Percentiles rank a stretch among this genome's conserved stretches.
phyloP scores from a whole-genome alignment of 129 eudicot genomes.

The Tanacetum coccineum region DNA sequence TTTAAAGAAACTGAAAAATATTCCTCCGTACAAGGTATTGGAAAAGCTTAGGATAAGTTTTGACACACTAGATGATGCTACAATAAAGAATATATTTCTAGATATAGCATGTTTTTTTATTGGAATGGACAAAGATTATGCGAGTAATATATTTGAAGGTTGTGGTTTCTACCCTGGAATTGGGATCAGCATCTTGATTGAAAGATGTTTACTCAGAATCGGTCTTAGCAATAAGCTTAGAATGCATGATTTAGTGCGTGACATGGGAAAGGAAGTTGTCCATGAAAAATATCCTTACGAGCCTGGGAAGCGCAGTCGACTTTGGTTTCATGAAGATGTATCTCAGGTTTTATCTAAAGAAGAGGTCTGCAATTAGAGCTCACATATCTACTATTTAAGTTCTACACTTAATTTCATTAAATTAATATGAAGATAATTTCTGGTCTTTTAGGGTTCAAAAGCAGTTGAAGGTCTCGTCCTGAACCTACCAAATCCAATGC shows the following conservation, averaged over 20 bases:
- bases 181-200: slow-evolving; percentile 22
- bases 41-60: slow-evolving; percentile 24
- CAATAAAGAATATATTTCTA: slow-evolving; percentile 24
- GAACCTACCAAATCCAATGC: slow-evolving; percentile 17
- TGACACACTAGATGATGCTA: slow-evolving; percentile 19
- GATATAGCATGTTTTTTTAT: slow-evolving; percentile 35
- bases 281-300: slow-evolving; percentile 13
- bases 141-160: slow-evolving; percentile 13
- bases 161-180: slow-evolving; percentile 17
- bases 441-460: slow-evolving; percentile 26
- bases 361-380: slow-evolving; percentile 11
- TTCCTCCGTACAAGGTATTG: slow-evolving; percentile 17
- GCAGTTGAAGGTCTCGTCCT: slow-evolving; percentile 29
- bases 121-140: slow-evolving; percentile 20
- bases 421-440: too few species aligned
- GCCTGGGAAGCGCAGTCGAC: slow-evolving; percentile 29
- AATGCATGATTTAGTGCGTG: slow-evolving; percentile 39
- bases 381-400: background rate
- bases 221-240: slow-evolving; percentile 5
- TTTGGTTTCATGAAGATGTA: slow-evolving; percentile 31
- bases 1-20: slow-evolving; percentile 6
- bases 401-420: too few species aligned
- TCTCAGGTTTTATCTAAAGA: slow-evolving; percentile 17
- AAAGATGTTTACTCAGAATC: slow-evolving; percentile 17
- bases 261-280: slow-evolving; percentile 36